phyloP scores from a whole-genome alignment of 73 alveolate genomes.

The Paramecium tetraurelia region DNA sequence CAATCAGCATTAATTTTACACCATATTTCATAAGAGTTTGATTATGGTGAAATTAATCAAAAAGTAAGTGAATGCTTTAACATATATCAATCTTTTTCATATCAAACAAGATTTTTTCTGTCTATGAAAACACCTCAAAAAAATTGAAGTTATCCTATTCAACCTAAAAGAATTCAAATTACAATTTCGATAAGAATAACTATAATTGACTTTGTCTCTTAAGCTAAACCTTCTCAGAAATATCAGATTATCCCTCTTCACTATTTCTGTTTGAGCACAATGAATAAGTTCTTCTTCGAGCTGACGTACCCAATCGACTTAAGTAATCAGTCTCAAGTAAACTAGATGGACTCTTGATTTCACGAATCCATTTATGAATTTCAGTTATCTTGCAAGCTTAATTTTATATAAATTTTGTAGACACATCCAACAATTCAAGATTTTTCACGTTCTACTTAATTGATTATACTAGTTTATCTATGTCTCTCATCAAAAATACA shows the following conservation, averaged over 20 bases:
- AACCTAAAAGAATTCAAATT: background rate
- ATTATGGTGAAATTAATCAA: background rate
- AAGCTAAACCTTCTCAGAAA: background rate
- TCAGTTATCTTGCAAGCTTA: background rate
- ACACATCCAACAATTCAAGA: background rate
- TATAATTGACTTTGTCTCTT: background rate
- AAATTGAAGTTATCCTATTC: background rate
- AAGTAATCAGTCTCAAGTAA: background rate
- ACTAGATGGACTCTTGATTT: background rate
- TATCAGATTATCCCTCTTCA: background rate
- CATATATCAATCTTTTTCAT: background rate
- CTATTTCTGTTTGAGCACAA: background rate
- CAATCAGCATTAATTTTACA: background rate
- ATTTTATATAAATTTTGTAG: background rate
- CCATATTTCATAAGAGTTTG: background rate
- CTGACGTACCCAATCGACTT: background rate
- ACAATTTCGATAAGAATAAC: background rate
- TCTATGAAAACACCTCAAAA: background rate
- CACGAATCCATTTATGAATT: background rate
- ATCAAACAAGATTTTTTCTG: background rate
- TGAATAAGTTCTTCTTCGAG: background rate
- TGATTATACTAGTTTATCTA: background rate
- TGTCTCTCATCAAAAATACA: background rate
- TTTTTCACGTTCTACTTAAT: background rate
- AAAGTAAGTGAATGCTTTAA: background rate